Evolutionary conservation across 257 asterid species (phyloP), one percentile per base, ranked within the genome.

Genomic region (Leonotis leonurus): DNA sequence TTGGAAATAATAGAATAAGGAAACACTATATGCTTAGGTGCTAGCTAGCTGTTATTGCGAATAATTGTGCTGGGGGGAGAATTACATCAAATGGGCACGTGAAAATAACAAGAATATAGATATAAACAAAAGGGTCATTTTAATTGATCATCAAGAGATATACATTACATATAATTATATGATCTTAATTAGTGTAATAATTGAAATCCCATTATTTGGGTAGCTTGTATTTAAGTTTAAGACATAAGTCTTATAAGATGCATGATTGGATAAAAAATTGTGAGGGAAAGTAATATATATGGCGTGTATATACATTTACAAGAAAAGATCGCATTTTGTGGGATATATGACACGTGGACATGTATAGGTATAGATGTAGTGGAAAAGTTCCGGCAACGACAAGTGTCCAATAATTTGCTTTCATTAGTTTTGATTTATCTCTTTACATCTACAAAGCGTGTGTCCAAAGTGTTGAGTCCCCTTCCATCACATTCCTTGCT

Each of bases 301-400:
- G n/a, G n/a, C n/a, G n/a, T n/a, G n/a, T n/a, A n/a, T n/a, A n/a
- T n/a, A n/a, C n/a, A n/a, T n/a, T n/a, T n/a, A n/a, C n/a, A n/a
- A n/a, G n/a, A n/a, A n/a, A n/a, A n/a, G n/a, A n/a, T n/a, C 8
- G 20, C 32, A 11, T 32, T 56, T 44, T 12, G 5, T 16, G 56
- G 21, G 8, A n/a, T 56, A 43, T 56, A n/a, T n/a, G n/a, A n/a
- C 75, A 64, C 67, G 71, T 71, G 20, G 14, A 20, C 61, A n/a
- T n/a, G n/a, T n/a, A n/a, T n/a, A n/a, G n/a, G n/a, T n/a, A n/a
- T n/a, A n/a, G n/a, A 62, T 36, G 64, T n/a, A 3, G 8, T 26
- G 65, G 30, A 41, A 24, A 22, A 21, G n/a, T n/a, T n/a, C n/a
- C n/a, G 10, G 16, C 21, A 26, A 55, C 17, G 71, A 71, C 76